Conservation (phyloP, 257 asterid species). For the Nemophila menziesii region DNA sequence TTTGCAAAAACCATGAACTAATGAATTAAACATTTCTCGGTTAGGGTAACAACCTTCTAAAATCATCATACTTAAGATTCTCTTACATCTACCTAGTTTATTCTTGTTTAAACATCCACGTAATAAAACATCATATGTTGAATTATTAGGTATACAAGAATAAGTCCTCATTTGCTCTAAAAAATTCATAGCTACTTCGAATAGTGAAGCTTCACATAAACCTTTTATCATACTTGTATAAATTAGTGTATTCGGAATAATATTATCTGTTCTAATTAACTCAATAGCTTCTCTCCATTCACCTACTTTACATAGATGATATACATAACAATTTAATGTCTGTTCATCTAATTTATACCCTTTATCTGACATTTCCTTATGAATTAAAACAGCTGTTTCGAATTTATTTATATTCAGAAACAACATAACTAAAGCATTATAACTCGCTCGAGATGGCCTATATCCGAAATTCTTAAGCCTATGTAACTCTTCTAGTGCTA, state of each 20-base stretch:
- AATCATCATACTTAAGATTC: constrained; percentile 82
- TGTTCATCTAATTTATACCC: constrained; percentile 64
- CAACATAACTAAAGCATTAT: constrained; percentile 55
- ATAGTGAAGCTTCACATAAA: constrained; percentile 79
- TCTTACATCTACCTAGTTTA: constrained; percentile 77
- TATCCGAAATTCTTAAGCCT: constrained; percentile 79
- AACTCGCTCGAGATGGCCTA: constrained; percentile 59
- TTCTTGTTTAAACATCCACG: constrained; percentile 77
- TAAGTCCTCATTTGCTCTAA: constrained; percentile 58
- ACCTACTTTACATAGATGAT: constrained; percentile 64
- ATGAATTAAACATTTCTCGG: constrained; percentile 72
- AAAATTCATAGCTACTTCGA: constrained; percentile 92
- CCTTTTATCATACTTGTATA: constrained; percentile 84
- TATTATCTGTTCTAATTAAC: constrained; percentile 76
- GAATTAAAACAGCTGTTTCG: constrained; percentile 62
- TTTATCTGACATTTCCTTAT: constrained; percentile 57
- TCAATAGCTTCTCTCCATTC: constrained; percentile 74
- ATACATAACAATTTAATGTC: constrained; percentile 47
- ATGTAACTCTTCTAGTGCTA: constrained; percentile 77
- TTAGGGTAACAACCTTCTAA: constrained; percentile 89
- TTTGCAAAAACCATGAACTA: constrained; percentile 71
- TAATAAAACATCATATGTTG: constrained; percentile 62
- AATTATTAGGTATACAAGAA: constrained; percentile 74
- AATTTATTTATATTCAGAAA: constrained; percentile 62
- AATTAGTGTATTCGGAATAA: constrained; percentile 57